Evolutionary conservation across 2,329 filamentous ascomycete species (phyloP).

Genomic region (Alternaria burnsii): DNA sequence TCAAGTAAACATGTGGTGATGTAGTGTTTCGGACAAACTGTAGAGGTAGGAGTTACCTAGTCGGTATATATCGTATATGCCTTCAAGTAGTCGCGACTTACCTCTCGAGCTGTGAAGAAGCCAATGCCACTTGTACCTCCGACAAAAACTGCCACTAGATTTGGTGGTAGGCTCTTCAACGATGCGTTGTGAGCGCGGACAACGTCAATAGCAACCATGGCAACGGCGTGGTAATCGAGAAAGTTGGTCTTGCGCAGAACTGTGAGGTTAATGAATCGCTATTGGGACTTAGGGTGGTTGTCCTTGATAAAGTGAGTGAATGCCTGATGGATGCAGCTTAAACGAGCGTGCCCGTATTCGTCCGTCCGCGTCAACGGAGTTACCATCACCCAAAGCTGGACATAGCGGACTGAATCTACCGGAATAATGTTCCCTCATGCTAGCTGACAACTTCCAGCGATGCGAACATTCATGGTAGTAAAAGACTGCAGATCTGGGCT

Average conservation of each 20-base stretch:
- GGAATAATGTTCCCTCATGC: not conserved
- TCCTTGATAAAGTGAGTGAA: not conserved
- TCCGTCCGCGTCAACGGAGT: not conserved
- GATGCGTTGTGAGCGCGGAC: conserved; percentile 38
- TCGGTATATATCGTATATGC: not conserved
- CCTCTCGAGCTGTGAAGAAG: conserved; percentile 53
- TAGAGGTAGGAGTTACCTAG: not conserved
- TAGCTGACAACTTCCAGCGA: not conserved
- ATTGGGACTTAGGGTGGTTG: not conserved
- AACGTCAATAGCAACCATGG: conserved; percentile 34
- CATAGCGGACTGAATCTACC: not conserved
- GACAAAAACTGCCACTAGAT: conserved; percentile 47
- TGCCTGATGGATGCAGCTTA: not conserved
- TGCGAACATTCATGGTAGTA: not conserved
- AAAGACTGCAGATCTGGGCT: conserved; percentile 3
- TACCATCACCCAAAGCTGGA: not conserved
- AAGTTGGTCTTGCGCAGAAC: not conserved
- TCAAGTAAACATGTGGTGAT: conserved; percentile 53
- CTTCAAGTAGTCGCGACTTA: not conserved
- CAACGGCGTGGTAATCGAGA: not conserved
- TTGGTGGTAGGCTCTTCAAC: conserved; percentile 34
- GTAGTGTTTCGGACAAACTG: conserved; percentile 50
- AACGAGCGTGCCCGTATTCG: not conserved
- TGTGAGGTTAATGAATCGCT: not conserved
- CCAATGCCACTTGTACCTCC: conserved; percentile 57